Percentiles rank a stretch among this genome's conserved stretches.
Evolutionary conservation across 192 early-diverging fungal species (phyloP).

Genomic region (Dispira parvispora): DNA sequence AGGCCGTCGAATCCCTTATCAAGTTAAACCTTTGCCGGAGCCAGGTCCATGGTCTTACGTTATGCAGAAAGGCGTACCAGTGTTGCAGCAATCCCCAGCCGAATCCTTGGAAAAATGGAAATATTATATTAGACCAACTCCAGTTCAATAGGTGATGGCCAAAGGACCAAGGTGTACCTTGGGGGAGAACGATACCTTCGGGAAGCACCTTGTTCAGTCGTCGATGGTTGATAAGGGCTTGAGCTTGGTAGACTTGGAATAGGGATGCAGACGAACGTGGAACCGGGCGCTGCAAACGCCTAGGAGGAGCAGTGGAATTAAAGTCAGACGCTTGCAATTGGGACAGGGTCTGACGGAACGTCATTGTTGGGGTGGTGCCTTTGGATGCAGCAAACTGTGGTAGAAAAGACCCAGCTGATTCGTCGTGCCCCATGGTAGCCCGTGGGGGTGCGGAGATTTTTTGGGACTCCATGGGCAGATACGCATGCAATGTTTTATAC

Average conservation of each 20-base stretch:
- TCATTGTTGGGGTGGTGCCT: background rate
- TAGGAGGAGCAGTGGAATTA: background rate
- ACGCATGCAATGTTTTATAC: no score
- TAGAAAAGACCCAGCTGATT: background rate
- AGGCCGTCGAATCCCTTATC: no score
- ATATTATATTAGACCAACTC: background rate
- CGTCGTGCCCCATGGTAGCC: no score
- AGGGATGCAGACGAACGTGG: background rate
- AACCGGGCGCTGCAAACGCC: background rate
- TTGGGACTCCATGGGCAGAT: no score
- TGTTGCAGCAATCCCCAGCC: background rate
- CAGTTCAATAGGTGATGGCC: background rate
- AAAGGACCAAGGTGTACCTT: background rate
- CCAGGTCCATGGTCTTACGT: background rate
- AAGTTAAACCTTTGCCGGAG: no score
- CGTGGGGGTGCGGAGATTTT: no score
- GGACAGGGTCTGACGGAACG: background rate
- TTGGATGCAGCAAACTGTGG: background rate
- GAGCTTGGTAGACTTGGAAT: background rate
- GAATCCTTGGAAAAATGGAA: conserved; percentile 3
- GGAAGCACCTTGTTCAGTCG: background rate
- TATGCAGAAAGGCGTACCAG: background rate
- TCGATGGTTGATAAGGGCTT: background rate
- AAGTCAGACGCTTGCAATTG: background rate
- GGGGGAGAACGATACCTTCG: background rate